Base-by-base conservation (phyloP, 805 yeast genomes). In the Kazachstania taianensis region DNA sequence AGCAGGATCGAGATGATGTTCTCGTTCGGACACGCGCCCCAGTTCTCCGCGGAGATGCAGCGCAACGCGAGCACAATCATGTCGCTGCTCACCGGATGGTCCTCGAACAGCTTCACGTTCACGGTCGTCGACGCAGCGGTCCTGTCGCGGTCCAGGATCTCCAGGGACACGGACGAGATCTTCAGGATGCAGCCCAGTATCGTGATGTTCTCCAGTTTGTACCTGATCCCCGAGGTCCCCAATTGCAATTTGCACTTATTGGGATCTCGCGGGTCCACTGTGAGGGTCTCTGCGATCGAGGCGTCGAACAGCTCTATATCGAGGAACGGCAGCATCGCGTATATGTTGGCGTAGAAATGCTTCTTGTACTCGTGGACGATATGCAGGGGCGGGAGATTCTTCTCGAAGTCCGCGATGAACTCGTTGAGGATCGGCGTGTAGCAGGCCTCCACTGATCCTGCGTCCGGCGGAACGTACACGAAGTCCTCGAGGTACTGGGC, bases 1-100 rank as follows among this genome's bases (percentile, higher is more conserved):
- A 55, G 39, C 18, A 53, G 38, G 33, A 52, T 55, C 6, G 53
- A 41, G 6, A 52, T 32, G 18, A 45, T 49, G 33, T 50, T 55
- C 38, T 57, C 63, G 24, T 54, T 57, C 1, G 60, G 55, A 20
- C 55, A 50, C 18, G 49, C 49, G 23, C 47, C 43, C 35, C 52
- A 41, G 35, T 57, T 55, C 31, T 54, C 57, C 4, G 51, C 41
- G 2, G 50, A 41, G 13, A 57, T 31, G 20, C 49, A 43, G 20
- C 43, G 41, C 30, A 53, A 50, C 2, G 48, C 50, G 29, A 54
- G 30, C 3, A 43, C 16, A 20, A 57, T 38, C 1, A 44, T 30
- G 5, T 53, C 53, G 26, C 46, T 44, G 13, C 41, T 43, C 10
- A 53, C 49, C 5, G 53, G 59, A 30, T 37, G 27, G 26, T 38